These are phyloP conservation scores for Arctostaphylos glauca DNA, from an alignment of 148 eudicot species.

Conservation along the genomic window DNA sequence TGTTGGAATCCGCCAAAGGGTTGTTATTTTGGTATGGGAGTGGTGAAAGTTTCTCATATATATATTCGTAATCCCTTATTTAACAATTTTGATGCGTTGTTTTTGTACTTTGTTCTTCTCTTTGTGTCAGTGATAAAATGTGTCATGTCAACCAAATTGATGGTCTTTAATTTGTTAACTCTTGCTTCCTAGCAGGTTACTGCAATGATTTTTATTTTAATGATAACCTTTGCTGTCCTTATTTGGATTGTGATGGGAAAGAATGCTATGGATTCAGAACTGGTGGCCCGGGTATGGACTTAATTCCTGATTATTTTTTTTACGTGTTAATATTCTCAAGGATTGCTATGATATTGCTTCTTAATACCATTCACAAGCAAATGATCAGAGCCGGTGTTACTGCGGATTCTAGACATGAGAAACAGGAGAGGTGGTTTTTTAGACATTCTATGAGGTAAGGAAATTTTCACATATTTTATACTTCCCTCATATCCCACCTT, in stretches of 20 bases:
- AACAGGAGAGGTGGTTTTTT: neutral
- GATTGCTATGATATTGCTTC: neutral
- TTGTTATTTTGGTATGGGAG: conserved; percentile 68
- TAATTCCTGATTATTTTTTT: conserved; percentile 9
- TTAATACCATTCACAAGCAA: neutral
- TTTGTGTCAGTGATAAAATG: neutral
- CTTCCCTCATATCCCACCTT: neutral
- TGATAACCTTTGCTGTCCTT: conserved; percentile 63
- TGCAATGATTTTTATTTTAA: conserved; percentile 47
- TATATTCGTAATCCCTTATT: neutral
- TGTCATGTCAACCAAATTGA: neutral
- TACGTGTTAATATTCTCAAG: neutral
- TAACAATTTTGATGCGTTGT: conserved; percentile 7
- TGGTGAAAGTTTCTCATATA: neutral
- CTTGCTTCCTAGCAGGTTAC: conserved; percentile 53
- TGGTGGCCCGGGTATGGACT: conserved; percentile 72
- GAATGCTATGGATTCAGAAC: conserved; percentile 67
- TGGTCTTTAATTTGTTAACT: conserved; percentile 10
- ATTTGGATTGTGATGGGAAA: conserved; percentile 88
- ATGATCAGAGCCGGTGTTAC: neutral
- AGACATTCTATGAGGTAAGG: neutral
- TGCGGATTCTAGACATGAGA: neutral
- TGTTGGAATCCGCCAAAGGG: conserved; percentile 85
- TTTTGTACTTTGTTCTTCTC: neutral
- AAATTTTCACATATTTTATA: neutral